Conservation (phyloP, 768 basidiomycete species). For the Leccinum obscurum region DNA sequence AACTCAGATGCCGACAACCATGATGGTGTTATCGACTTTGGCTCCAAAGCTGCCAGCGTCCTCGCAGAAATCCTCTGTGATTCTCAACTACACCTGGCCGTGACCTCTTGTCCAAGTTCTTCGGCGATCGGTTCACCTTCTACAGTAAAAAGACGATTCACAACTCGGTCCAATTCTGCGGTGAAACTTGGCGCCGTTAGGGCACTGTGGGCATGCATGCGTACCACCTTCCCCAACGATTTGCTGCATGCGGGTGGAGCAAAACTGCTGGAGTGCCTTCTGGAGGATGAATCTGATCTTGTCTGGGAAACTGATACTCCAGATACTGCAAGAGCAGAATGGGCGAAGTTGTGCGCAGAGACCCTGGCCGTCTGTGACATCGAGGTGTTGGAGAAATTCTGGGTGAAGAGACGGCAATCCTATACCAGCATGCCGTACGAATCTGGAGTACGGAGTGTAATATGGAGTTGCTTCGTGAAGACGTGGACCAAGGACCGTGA, state of each 20-base stretch:
- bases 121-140: constrained; percentile 8
- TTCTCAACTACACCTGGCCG: constrained; percentile 42
- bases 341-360: constrained; percentile 63
- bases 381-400: constrained; percentile 53
- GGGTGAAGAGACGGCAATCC: constrained; percentile 35
- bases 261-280: constrained; percentile 48
- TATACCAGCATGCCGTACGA: constrained; percentile 34
- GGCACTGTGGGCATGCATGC: constrained; percentile 56
- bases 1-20: constrained; percentile 45
- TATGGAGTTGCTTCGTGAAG: constrained; percentile 60
- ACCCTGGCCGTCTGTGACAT: constrained; percentile 48
- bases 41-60: constrained; percentile 40
- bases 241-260: constrained; percentile 46
- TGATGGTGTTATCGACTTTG: constrained; percentile 40
- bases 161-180: constrained; percentile 39
- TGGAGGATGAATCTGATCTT: constrained; percentile 47
- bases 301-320: constrained; percentile 43
- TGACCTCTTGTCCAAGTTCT: constrained; percentile 24
- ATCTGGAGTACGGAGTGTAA: constrained; percentile 41
- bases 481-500: constrained; percentile 51
- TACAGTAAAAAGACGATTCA: constrained; percentile 4
- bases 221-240: constrained; percentile 41
- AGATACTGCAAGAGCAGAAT: constrained; percentile 49
- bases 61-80: constrained; percentile 53
- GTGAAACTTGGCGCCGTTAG: constrained; percentile 59